Percentiles rank a stretch among this genome's conserved stretches.
Evolutionary conservation across 2,329 filamentous ascomycete species (phyloP).

Genomic region (Pestalotiopsis sp.): DNA sequence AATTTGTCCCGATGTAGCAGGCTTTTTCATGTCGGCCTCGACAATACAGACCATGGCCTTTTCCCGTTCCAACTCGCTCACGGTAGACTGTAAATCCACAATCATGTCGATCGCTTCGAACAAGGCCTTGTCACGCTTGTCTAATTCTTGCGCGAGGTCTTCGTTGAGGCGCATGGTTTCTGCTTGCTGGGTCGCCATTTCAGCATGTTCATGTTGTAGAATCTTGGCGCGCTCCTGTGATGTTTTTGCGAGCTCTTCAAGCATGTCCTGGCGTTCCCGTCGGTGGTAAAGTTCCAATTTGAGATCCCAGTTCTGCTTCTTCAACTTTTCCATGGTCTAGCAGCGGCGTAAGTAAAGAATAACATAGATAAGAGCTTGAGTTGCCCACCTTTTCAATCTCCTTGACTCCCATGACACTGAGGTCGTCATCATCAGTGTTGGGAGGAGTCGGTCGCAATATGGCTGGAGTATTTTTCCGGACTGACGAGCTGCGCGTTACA

Average conservation of each 20-base stretch:
- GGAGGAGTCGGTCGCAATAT: constrained; percentile 46
- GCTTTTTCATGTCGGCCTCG: constrained; percentile 33
- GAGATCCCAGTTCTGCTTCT: constrained; percentile 78
- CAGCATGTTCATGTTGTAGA: constrained; percentile 55
- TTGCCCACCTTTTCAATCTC: constrained; percentile 66
- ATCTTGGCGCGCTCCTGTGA: constrained; percentile 55
- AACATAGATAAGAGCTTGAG: constrained; percentile 12
- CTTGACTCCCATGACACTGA: constrained; percentile 63
- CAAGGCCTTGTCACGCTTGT: constrained; percentile 70
- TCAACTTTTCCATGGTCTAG: constrained; percentile 46
- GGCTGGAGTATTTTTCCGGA: constrained; percentile 30
- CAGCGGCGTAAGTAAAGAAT: constrained; percentile 8
- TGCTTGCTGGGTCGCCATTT: constrained; percentile 37
- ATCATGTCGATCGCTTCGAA: constrained; percentile 74
- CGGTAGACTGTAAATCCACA: constrained; percentile 62
- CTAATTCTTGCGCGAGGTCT: constrained; percentile 60
- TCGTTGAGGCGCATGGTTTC: constrained; percentile 62
- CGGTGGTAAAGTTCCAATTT: constrained; percentile 74
- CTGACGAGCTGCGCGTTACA: constrained; percentile 40
- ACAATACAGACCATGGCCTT: constrained; percentile 55
- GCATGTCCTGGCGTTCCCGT: constrained; percentile 61
- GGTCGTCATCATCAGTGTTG: constrained; percentile 44
- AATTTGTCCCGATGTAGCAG: neutral
- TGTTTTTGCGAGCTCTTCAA: constrained; percentile 60
- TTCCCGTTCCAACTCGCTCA: constrained; percentile 57